Evolutionary conservation across 1,284 basidiomycete genomes (phyloP).

Genomic region (Malassezia japonica): DNA sequence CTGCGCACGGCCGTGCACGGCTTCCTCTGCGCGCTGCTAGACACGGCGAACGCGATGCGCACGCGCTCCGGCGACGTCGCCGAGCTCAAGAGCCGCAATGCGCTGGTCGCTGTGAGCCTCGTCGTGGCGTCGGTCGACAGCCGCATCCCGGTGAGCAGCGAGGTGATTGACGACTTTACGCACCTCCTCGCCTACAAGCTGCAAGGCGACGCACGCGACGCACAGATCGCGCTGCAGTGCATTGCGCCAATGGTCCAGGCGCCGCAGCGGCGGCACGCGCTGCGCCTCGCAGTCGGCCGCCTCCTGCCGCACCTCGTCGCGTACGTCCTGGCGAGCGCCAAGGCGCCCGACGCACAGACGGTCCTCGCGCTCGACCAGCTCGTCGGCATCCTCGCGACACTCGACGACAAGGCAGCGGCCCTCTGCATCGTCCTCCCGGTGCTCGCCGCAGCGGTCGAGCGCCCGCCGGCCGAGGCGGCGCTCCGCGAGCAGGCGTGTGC

Average conservation of each 20-base stretch:
- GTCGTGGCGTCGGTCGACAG: constrained; percentile 5
- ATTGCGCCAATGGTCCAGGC: constrained; percentile 57
- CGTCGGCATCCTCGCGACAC: constrained; percentile 49
- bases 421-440: constrained; percentile 7
- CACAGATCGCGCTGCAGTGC: constrained; percentile 74
- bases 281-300: constrained; percentile 63
- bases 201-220: constrained; percentile 49
- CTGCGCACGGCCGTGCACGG: constrained; percentile 63
- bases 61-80: constrained; percentile 58
- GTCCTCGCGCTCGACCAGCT: constrained; percentile 63
- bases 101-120: neutral
- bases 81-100: neutral
- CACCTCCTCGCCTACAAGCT: constrained; percentile 12
- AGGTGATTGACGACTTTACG: constrained; percentile 8
- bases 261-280: constrained; percentile 54
- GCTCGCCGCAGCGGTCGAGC: constrained; percentile 57
- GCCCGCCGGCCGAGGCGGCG: constrained; percentile 53
- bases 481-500: constrained; percentile 43
- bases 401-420: constrained; percentile 41
- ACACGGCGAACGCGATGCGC: constrained; percentile 78
- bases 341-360: constrained; percentile 45
- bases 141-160: constrained; percentile 1
- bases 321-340: constrained; percentile 48
- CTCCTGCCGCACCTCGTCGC: constrained; percentile 71
- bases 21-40: constrained; percentile 69